Evolutionary conservation across 139 green algal genomes (phyloP).

Genomic region (Chlamydomonas schloesseri): DNA sequence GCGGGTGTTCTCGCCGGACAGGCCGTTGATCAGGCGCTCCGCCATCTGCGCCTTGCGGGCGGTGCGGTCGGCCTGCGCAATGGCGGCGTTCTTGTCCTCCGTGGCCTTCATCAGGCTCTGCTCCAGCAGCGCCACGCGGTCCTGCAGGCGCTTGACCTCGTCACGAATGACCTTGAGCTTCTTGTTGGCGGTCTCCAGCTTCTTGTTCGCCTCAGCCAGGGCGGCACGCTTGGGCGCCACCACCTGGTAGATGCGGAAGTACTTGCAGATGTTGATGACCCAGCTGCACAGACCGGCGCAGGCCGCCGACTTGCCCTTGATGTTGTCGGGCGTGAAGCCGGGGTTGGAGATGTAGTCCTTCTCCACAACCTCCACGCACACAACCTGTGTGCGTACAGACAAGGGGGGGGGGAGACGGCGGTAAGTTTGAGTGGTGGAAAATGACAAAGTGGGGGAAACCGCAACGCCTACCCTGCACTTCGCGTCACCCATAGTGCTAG

Average conservation of each 20-base stretch:
- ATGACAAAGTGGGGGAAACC: too few relatives aligned
- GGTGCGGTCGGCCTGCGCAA: conserved; percentile 87
- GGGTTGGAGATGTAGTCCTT: conserved; percentile 83
- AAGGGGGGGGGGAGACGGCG: too few relatives aligned
- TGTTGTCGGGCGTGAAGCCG: conserved; percentile 87
- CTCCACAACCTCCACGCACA: conserved; percentile 46
- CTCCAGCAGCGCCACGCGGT: conserved; percentile 84
- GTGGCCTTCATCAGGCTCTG: conserved; percentile 88
- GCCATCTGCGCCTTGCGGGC: conserved; percentile 86
- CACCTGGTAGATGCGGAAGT: conserved; percentile 95
- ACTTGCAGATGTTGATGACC: conserved; percentile 96
- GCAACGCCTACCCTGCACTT: too few relatives aligned
- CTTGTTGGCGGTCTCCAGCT: conserved; percentile 86
- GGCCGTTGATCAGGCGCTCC: conserved; percentile 90
- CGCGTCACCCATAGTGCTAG: too few relatives aligned
- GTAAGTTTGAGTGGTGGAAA: too few relatives aligned
- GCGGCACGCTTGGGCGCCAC: conserved; percentile 90
- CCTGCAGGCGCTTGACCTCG: conserved; percentile 88
- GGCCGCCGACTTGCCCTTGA: conserved; percentile 87
- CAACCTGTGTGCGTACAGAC: background rate
- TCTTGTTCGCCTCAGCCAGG: conserved; percentile 87
- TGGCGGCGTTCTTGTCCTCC: conserved; percentile 90
- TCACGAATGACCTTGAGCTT: conserved; percentile 88
- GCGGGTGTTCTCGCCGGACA: conserved; percentile 89
- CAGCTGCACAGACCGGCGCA: conserved; percentile 91